Evolutionary conservation across 108 stramenopile species (phyloP).

Genomic region (Aurantiochytrium sp.): DNA sequence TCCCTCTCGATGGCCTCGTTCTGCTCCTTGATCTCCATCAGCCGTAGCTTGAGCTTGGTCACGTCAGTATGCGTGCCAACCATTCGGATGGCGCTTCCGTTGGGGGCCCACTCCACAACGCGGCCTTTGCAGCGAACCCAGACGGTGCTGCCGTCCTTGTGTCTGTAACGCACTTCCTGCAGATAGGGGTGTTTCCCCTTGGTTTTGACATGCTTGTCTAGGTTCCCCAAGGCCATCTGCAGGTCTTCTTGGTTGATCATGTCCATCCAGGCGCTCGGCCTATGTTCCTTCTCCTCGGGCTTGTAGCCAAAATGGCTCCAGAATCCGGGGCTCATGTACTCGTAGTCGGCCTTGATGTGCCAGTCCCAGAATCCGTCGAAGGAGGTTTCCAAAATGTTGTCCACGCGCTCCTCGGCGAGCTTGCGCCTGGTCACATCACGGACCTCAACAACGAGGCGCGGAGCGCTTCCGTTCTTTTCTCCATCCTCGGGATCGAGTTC

Average conservation of each 20-base stretch:
- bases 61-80: constrained; percentile 10
- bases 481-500: too few relatives aligned
- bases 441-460: not conserved
- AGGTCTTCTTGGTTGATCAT: constrained; percentile 8
- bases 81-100: not conserved
- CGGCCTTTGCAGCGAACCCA: constrained; percentile 25
- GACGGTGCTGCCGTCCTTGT: constrained; percentile 18
- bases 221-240: not conserved
- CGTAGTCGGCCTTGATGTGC: constrained; percentile 13
- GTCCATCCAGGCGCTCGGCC: constrained; percentile 26
- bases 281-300: constrained; percentile 14
- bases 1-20: not conserved
- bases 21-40: not conserved
- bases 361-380: constrained; percentile 31
- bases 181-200: not conserved
- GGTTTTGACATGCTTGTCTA: not conserved
- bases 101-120: not conserved
- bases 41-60: not conserved
- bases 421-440: not conserved
- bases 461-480: too few relatives aligned
- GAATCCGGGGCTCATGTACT: constrained; percentile 17
- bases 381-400: not conserved
- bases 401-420: not conserved
- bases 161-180: not conserved
- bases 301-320: not conserved